Base-by-base conservation (phyloP, 2,329 filamentous ascomycete species). In the Aspergillus sp. region DNA sequence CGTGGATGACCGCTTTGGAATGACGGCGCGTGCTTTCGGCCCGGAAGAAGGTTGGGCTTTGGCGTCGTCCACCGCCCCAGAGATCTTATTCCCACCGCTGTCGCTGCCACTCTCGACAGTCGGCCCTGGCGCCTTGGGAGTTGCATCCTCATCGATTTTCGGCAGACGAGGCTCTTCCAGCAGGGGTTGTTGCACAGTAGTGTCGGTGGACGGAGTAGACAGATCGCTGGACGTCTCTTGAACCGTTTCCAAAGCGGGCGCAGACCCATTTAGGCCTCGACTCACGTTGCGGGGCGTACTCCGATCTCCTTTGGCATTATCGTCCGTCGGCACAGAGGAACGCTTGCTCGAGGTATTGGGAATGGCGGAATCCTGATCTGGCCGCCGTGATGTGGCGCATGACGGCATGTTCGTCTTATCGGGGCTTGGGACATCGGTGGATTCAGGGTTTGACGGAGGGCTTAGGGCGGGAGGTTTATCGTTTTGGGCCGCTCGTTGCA, bases 211-310 rank as follows among this genome's bases (percentile, higher is more conserved):
- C 10, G 84, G 82, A 1, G 82, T 83, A 30, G 76, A 78, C 26
- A 81, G 78, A 39, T 85, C 74, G 61, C 85, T 91, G 33, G 82
- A 79, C 49, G 53, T 55, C 67, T 95, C 89, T 55, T 94, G 82
- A 11, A 96, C 89, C 0, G 91, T 95, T 61, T 93, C 89, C 36
- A 95, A 65, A 29, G 75, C 75, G 30, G 79, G 71, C 22, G 66
- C 72, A 32, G 70, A 72, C 36, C 69, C 72, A 52, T 69, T 76
- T 32, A 71, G 67, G 38, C 71, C 74, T 43, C 78, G 71, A 20
- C 68, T 71, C 12, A 51, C 77, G 75, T 52, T 71, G 66, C 62
- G 74, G 28, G 45, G 40, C 15, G 43, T 45, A 36, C 45, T 53
- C 36, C 49, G 64, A 33, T 66, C 63, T 29, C 61, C 27, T 26